Evolutionary conservation across 306 rosid species (phyloP), one percentile per base, ranked within the genome.

Genomic region (Calophaca sinica): DNA sequence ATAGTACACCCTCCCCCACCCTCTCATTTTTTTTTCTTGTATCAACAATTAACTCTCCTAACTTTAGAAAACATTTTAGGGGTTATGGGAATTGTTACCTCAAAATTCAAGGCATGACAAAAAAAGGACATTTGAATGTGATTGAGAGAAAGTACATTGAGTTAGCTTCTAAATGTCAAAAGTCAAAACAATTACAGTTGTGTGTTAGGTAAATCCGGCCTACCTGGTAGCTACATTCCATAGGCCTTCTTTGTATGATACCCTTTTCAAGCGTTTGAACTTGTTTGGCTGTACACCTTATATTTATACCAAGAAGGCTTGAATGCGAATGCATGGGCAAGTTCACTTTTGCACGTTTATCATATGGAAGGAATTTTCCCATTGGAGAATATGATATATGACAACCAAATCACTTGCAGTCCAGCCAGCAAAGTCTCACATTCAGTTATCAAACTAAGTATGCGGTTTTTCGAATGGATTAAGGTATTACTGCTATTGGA

Each of bases 281-380:
- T 63, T 28, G 29, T 67, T 32, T 83, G 49, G 67, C 3, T 68
- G 42, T 48, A 82, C 9, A 68, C 65, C 73, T 62, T 75, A 55
- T 39, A 66, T 60, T 67, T 45, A 63, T 59, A 57, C 78, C 45
- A 73, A 48, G 65, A 73, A 48, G 65, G 54, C 33, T 64, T 85
- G 58, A 81, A 64, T 53, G 46, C 62, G 57, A 73, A 9, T 73
- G 83, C 75, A 84, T 84, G 83, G 88, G 83, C 83, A 77, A 80
- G 8, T 79, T 78, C 55, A 64, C 58, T 50, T 29, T 1, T 60
- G 69, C 83, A 84, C 86, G 77, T 81, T 78, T 78, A 78, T 20
- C 80, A 81, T n/a, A 78, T 75, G 88, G 31, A 65, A 70, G 46
- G 62, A 33, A 63, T 51, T 59, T 55, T 52, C 33, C 15, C 65